Evolutionary conservation across 768 basidiomycete genomes (phyloP), one percentile per base, ranked within the genome.

Genomic region (Calvatia gigantea): DNA sequence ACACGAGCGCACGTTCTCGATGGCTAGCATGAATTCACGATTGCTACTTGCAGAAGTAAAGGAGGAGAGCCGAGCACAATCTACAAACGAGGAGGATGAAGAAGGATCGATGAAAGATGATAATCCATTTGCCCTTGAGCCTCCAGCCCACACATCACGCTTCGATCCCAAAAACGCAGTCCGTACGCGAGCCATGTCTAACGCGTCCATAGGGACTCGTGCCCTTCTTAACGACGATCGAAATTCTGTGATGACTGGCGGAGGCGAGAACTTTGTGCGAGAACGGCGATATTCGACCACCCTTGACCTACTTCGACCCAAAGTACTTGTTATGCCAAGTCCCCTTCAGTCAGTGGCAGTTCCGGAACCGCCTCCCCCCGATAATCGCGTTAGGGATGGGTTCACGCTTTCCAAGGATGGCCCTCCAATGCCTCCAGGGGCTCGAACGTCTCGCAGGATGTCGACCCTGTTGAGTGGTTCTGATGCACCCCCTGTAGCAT

Each of bases 291-390:
- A 83, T 63, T 91, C 90, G 8, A 87, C 54, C 14, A 49, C 88
- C 11, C 61, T 87, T 54, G 90, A 94, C 29, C 75, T 96, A 41
- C 76, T 96, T 61, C 80, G 94, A 19, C 94, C 94, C 1, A 94
- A 94, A 68, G 79, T 94, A n/a, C 84, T 97, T 42, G 84, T 97
- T 58, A 96, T 97, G 94, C 94, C 94, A 8, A 89, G 87, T 58
- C 91, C 92, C 1, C 73, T 96, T 33, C 89, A 94, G 62, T 71
- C 76, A 48, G 63, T 70, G 15, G 64, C 73, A 15, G 62, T 69
- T 33, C 59, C 68, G 25, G 59, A 70, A 19, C 60, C 75, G 15
- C 67, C 73, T n/a, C 64, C 73, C 41, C 57, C 75, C 14, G 60
- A 62, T 38, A 65, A 64, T 2, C 70, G 66, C 37, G 62, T 75